These are phyloP conservation scores for Bjerkandera adusta DNA, from an alignment of 1,284 basidiomycete species.

Conservation along the genomic window DNA sequence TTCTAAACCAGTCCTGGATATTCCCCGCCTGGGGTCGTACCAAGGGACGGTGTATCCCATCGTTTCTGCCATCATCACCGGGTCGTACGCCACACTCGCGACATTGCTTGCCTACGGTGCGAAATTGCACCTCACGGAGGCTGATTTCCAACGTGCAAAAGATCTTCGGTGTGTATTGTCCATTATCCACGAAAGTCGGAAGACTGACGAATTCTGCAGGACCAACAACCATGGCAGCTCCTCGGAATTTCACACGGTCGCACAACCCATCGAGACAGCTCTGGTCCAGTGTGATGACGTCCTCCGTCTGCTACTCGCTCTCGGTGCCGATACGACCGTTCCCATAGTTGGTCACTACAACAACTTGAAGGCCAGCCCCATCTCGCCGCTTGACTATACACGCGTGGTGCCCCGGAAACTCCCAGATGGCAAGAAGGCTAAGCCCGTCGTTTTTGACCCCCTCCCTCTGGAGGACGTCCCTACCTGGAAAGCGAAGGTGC, in stretches of 20 bases:
- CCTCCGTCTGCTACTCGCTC: constrained; percentile 38
- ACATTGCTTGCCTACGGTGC: constrained; percentile 41
- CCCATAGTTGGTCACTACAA: no score
- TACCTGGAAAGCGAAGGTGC: constrained; percentile 9
- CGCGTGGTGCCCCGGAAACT: constrained; percentile 29
- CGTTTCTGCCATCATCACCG: constrained; percentile 33
- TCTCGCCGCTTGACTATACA: constrained; percentile 44
- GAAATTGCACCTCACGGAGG: constrained; percentile 31
- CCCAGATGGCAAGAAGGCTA: constrained; percentile 22
- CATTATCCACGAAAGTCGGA: not conserved
- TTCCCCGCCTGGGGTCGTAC: constrained; percentile 31
- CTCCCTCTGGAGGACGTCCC: no score
- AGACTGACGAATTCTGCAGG: constrained; percentile 6
- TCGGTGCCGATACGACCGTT: constrained; percentile 41
- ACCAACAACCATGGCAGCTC: constrained; percentile 6
- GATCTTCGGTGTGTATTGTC: constrained; percentile 22
- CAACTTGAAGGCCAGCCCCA: no score
- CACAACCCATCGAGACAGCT: constrained; percentile 42
- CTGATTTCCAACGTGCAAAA: constrained; percentile 30
- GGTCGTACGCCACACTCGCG: constrained; percentile 37
- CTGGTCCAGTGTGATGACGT: constrained; percentile 38
- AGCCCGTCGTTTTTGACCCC: not conserved
- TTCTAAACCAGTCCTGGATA: constrained; percentile 43
- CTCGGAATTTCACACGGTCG: constrained; percentile 11
- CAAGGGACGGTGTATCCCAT: constrained; percentile 33